Base-by-base conservation (phyloP, 1,284 basidiomycete species). In the Vanrija humicola region DNA sequence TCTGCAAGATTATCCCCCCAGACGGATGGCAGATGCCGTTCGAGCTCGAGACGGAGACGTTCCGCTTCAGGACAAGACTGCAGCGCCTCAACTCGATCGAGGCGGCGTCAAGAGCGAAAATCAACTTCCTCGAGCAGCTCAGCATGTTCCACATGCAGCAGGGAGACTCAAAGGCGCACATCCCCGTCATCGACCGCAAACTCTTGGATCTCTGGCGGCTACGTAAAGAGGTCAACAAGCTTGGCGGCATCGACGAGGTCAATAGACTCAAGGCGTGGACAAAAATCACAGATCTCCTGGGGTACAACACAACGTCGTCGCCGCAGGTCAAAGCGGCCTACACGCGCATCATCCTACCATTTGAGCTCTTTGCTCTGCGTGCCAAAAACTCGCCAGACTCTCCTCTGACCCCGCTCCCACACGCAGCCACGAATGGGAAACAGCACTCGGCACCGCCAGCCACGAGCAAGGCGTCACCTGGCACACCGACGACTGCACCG, bases 61-160 rank as follows among this genome's bases (percentile, higher is more conserved):
- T 75, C 66, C 72, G 74, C 55, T 99, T 99, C 80, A 92, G 90
- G 77, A 98, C 95, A 48, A 86, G 96, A 49, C 79, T 98, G 48
- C 94, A 98, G 78, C 85, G 89, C 55, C 82, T 99, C 68, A 98
- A 98, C 76, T 93, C 91, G 62, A 92, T 99, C 65, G 95, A 97
- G 78, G 96, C 96, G 15, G 90, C 93, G 49, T 94, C 93, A 50
- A 83, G 96, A 62, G 95, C 95, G 43, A 95, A 96, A 75, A 81
- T 97, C 73, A 98, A 97, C 80, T 98, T 97, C 77, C 79, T 96
- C 64, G 95, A 98, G 76, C 93, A 97, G 76, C 83, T 99, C 42
- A 94, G 94, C 78, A 87, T 89, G 64, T 94, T 86, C 73, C 89
- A 93, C 78, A 86, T 86, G 72, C 90, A 93, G 73, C 89, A 92